Percentiles rank a stretch among this genome's conserved stretches.
Evolutionary conservation across 148 eudicot genomes (phyloP).

Genomic region (Camellia japonica): DNA sequence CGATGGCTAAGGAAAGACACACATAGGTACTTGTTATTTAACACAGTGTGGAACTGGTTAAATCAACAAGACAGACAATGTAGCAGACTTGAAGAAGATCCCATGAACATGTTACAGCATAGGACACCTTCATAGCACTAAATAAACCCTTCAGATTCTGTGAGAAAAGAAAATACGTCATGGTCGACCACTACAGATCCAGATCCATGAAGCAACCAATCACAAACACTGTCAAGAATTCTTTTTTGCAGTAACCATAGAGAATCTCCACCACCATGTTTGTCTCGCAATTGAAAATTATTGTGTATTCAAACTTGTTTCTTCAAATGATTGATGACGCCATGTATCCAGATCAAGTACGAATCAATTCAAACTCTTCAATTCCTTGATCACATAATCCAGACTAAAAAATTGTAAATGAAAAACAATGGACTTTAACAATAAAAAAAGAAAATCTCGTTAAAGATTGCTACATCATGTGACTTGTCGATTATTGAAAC

Average conservation of each 20-base stretch:
- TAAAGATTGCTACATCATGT: slow-evolving; percentile 6
- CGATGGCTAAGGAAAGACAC: background rate
- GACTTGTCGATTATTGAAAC: background rate
- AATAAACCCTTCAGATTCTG: background rate
- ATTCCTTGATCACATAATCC: background rate
- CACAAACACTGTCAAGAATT: background rate
- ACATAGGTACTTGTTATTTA: background rate
- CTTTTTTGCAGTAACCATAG: background rate
- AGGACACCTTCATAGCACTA: background rate
- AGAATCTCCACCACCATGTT: background rate
- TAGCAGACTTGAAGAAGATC: slow-evolving; percentile 5
- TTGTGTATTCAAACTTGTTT: background rate
- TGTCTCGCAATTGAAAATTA: background rate
- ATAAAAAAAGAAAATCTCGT: background rate
- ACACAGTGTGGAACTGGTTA: background rate
- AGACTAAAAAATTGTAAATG: background rate
- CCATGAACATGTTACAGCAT: slow-evolving; percentile 1
- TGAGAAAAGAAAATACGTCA: background rate
- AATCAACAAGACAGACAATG: slow-evolving; percentile 1
- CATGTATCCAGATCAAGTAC: background rate
- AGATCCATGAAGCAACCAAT: background rate
- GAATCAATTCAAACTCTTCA: background rate
- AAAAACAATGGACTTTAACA: background rate
- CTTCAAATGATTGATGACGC: background rate
- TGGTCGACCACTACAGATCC: background rate